Evolutionary conservation across 768 basidiomycete species (phyloP).

Genomic region (Phanerodontia chrysosporium): DNA sequence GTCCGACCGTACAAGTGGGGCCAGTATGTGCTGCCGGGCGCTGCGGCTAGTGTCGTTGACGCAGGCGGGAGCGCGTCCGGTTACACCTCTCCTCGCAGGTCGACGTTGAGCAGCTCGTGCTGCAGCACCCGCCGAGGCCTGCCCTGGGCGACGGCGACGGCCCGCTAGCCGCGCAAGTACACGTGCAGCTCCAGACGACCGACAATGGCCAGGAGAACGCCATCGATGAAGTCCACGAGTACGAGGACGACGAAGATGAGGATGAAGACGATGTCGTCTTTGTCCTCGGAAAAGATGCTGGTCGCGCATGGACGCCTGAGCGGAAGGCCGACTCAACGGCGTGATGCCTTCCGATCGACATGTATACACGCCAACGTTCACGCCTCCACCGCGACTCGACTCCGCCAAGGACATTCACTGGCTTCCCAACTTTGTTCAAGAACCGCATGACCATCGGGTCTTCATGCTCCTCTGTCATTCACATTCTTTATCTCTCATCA

Average conservation of each 20-base stretch:
- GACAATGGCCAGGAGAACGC: background rate
- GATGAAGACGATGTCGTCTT: slow-evolving; percentile 79
- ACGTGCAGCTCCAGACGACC: background rate
- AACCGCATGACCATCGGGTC: background rate
- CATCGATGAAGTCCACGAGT: slow-evolving; percentile 13
- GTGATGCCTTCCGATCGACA: background rate
- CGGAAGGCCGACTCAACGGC: slow-evolving; percentile 13
- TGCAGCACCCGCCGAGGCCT: background rate
- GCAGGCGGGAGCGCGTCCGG: background rate
- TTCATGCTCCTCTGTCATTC: background rate
- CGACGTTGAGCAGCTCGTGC: background rate
- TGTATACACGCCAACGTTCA: too few relatives aligned
- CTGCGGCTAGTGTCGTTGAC: slow-evolving; percentile 44
- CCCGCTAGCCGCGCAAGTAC: background rate
- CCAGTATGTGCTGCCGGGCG: slow-evolving; percentile 58
- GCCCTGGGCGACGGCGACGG: background rate
- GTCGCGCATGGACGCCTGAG: slow-evolving; percentile 31
- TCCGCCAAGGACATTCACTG: background rate
- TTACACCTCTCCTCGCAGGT: slow-evolving; percentile 10
- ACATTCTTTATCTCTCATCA: background rate
- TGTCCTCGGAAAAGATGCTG: slow-evolving; percentile 47
- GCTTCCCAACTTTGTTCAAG: background rate
- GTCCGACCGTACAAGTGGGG: slow-evolving; percentile 71
- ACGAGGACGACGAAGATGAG: slow-evolving; percentile 49
- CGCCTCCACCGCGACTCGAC: too few relatives aligned